A percentile compares a stretch with the other conserved stretches of the same genome.
phyloP scores from a whole-genome alignment of 495 filamentous ascomycete genomes.

The Penicillium manginii region DNA sequence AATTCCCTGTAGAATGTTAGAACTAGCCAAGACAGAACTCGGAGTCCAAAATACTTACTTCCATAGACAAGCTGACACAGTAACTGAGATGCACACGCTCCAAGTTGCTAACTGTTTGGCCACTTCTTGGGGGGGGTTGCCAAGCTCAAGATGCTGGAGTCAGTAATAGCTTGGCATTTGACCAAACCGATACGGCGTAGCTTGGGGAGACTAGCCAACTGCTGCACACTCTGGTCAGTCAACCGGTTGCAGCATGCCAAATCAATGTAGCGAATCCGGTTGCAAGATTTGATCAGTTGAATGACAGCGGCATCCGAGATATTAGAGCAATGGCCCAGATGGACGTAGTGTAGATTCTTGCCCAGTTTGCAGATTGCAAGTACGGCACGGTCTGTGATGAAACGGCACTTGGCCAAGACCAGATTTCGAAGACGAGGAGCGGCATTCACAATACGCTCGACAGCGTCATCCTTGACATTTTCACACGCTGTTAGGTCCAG shows the following conservation, averaged over 20 bases:
- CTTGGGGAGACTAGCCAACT: constrained; percentile 86
- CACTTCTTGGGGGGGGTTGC: constrained; percentile 61
- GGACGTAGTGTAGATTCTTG: constrained; percentile 95
- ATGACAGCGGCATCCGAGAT: constrained; percentile 89
- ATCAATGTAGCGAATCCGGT: constrained; percentile 96
- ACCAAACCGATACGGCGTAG: constrained; percentile 92
- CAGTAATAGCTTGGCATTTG: constrained; percentile 88
- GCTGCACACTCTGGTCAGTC: constrained; percentile 84
- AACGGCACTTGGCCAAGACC: constrained; percentile 89
- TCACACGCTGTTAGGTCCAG: constrained; percentile 90
- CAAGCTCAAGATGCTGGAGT: constrained; percentile 82
- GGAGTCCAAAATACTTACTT: constrained; percentile 56
- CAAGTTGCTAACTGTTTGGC: constrained; percentile 61
- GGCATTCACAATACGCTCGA: constrained; percentile 81
- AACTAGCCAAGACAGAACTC: constrained; percentile 17
- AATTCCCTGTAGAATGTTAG: constrained; percentile 69
- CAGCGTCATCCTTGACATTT: constrained; percentile 79
- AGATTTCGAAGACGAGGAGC: constrained; percentile 91
- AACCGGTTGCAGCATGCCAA: constrained; percentile 91
- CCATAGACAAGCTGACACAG: constrained; percentile 78
- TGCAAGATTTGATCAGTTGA: constrained; percentile 81
- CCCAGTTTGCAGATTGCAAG: constrained; percentile 82
- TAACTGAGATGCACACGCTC: constrained; percentile 98
- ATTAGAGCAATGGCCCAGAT: constrained; percentile 88
- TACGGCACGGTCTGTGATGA: constrained; percentile 91